Evolutionary conservation across 2,329 filamentous ascomycete genomes (phyloP).

Genomic region (Tolypocladium ovalisporum): DNA sequence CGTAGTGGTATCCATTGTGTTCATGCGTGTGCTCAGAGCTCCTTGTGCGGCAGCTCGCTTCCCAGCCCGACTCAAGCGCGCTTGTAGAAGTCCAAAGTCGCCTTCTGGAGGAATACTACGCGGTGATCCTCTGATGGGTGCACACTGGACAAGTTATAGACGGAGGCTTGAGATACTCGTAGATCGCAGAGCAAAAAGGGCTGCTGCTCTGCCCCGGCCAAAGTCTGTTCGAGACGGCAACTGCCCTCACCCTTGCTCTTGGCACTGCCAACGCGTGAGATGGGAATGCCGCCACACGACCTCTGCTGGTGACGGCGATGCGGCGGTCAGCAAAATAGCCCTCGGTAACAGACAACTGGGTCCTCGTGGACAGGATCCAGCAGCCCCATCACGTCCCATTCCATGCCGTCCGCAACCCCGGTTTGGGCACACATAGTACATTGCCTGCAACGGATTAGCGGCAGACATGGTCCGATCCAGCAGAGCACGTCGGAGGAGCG

Average conservation of each 20-base stretch:
- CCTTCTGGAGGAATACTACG: neutral
- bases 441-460: neutral
- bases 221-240: neutral
- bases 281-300: neutral
- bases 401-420: neutral
- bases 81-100: neutral
- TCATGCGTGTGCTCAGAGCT: neutral
- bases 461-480: constrained; percentile 3
- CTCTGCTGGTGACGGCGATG: constrained; percentile 1
- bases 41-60: neutral
- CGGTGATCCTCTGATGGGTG: neutral
- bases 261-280: neutral
- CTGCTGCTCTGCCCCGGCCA: neutral
- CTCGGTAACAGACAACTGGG: neutral
- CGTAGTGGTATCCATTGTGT: neutral
- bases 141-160: neutral
- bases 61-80: neutral
- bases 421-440: neutral
- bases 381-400: neutral
- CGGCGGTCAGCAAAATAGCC: constrained; percentile 2
- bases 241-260: neutral
- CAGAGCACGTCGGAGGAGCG: constrained; percentile 6
- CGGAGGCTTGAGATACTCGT: neutral
- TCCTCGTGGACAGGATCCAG: neutral
- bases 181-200: neutral